Evolutionary conservation across 305 asterid genomes (phyloP), one percentile per base, ranked within the genome.

Genomic region (Fraxinus floribunda): DNA sequence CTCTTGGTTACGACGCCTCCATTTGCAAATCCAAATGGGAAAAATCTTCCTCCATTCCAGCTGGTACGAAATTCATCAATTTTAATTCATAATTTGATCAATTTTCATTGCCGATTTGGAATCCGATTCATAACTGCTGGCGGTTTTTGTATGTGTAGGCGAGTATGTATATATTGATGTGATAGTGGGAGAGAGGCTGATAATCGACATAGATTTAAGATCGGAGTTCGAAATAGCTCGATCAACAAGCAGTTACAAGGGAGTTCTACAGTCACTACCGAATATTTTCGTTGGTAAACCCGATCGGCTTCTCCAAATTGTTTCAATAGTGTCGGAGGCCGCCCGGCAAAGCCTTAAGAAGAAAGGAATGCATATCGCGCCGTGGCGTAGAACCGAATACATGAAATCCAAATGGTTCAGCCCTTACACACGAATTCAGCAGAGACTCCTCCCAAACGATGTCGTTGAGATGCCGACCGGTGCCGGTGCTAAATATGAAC

Each of bases 161-260:
- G 97, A 94, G 85, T 91, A 93, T 79, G 98, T 94, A 81, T 96
- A 94, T 79, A 86, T 94, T 52, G 99, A 96, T 87, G 98, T 94
- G 88, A 82, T 91, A 1, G 38, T 77, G 3, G 97, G 87, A 0
- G 98, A 94, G 78, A 91, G 99, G 70, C 16, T 92, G 72, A 8
- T 94, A 81, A 86, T 96, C 83, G 98, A 96, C 83, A 84, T 94
- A 0, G 98, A 96, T 89, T 93, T 96, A 87, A 92, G 97, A 89
- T 93, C 97, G 80, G 98, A 96, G 87, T 96, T 94, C 88, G 98
- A 93, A 78, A 91, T 96, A 83, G 98, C 98, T n/a, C 89, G 98
- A 78, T 88, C 98, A 11, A 93, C 99, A 7, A 84, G 91, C 78
- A 81, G 84, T 71, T 96, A 94, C 86, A 92, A 87, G 81, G 84